phyloP scores from a whole-genome alignment of 2,329 filamentous ascomycete genomes.

The Calonectria fujianensis region DNA sequence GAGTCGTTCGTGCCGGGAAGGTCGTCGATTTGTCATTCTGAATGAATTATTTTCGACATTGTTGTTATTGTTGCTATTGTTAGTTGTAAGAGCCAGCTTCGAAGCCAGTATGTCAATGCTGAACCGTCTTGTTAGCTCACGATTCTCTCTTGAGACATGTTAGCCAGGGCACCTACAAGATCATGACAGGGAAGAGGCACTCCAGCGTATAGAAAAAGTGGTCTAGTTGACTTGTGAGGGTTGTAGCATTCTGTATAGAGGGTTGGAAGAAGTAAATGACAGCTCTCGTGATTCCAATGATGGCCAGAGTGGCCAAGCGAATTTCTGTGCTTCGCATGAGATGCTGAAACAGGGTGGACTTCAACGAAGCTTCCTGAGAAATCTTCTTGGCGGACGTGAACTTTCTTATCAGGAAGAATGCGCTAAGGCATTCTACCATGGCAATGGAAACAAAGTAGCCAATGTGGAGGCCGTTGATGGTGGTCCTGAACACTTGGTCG shows the following conservation, averaged over 20 bases:
- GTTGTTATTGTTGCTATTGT: constrained; percentile 26
- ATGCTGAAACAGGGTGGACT: constrained; percentile 60
- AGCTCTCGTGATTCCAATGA: constrained; percentile 62
- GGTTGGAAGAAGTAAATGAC: constrained; percentile 64
- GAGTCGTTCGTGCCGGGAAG: constrained; percentile 27
- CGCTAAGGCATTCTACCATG: constrained; percentile 62
- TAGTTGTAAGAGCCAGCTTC: constrained; percentile 53
- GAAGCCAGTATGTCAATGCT: constrained; percentile 60
- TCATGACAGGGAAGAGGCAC: constrained; percentile 63
- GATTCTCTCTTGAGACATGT: fast-evolving
- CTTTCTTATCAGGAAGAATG: constrained; percentile 62
- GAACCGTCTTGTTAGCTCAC: neutral
- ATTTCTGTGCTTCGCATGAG: constrained; percentile 63
- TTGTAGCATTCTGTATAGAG: constrained; percentile 59
- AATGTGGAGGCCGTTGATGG: constrained; percentile 63
- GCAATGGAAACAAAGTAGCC: constrained; percentile 65
- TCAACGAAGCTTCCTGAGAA: constrained; percentile 51
- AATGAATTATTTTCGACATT: constrained; percentile 42
- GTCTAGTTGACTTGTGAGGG: constrained; percentile 61
- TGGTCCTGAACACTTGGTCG: constrained; percentile 47
- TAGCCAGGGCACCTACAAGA: constrained; percentile 57
- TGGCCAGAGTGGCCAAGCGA: constrained; percentile 60
- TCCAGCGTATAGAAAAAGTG: constrained; percentile 64
- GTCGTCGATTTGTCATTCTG: constrained; percentile 37
- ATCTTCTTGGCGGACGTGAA: constrained; percentile 58